Evolutionary conservation across 1,284 basidiomycete species (phyloP).

Genomic region (Ceratobasidium sp.): DNA sequence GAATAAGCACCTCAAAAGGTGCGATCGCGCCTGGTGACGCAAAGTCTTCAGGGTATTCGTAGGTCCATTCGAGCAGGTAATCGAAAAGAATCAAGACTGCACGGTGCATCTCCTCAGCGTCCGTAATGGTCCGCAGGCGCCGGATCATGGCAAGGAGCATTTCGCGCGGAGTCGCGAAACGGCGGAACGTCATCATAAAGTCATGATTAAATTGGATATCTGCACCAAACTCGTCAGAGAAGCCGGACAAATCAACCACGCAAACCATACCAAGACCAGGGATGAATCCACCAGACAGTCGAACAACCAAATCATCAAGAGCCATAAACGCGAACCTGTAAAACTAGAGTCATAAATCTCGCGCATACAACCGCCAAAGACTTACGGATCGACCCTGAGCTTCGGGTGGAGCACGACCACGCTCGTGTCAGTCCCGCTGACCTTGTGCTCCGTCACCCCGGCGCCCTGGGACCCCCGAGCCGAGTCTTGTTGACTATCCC

Average conservation of each 20-base stretch:
- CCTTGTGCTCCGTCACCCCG: not conserved
- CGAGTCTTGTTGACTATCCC: not conserved
- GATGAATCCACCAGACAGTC: constrained; percentile 16
- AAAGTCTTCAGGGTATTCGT: constrained; percentile 76
- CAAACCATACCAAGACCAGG: not conserved
- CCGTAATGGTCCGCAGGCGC: constrained; percentile 57
- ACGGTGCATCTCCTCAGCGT: constrained; percentile 17
- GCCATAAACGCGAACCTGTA: constrained; percentile 37
- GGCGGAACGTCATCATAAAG: constrained; percentile 80
- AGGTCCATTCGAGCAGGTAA: constrained; percentile 76
- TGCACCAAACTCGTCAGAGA: constrained; percentile 52
- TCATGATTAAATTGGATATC: constrained; percentile 78
- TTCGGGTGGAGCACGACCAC: constrained; percentile 14
- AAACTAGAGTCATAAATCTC: not conserved
- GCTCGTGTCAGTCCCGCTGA: not conserved
- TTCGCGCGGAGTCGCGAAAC: constrained; percentile 77
- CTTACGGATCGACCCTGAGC: constrained; percentile 25
- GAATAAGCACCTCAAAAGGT: constrained; percentile 75
- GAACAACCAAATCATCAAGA: constrained; percentile 24
- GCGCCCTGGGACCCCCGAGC: not conserved
- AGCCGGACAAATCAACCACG: constrained; percentile 26
- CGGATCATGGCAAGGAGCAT: constrained; percentile 86
- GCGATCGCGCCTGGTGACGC: constrained; percentile 75
- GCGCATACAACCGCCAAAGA: not conserved
- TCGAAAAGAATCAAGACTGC: constrained; percentile 59